phyloP scores from a whole-genome alignment of 768 basidiomycete genomes.

The Mycena sanguinolenta region DNA sequence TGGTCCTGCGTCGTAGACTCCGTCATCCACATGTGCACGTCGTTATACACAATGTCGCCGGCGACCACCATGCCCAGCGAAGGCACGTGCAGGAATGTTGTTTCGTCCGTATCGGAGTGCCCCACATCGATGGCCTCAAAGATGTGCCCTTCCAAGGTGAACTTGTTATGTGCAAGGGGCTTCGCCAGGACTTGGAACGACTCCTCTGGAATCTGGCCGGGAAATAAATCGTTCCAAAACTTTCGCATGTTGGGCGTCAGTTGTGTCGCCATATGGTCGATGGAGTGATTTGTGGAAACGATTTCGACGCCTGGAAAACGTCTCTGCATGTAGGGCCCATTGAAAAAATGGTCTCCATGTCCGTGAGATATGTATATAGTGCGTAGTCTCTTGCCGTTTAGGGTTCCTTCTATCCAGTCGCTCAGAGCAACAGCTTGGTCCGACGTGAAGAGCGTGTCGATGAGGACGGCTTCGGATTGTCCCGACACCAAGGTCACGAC shows the following conservation, averaged over 20 bases:
- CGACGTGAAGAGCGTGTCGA: slow-evolving; percentile 23
- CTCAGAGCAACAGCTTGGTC: slow-evolving; percentile 20
- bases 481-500: slow-evolving; percentile 16
- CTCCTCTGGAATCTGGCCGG: slow-evolving; percentile 26
- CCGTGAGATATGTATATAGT: slow-evolving; percentile 25
- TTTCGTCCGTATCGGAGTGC: slow-evolving; percentile 26
- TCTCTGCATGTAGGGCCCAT: slow-evolving; percentile 15
- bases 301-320: slow-evolving; percentile 22
- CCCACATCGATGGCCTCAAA: slow-evolving; percentile 26
- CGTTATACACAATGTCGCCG: slow-evolving; percentile 24
- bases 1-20: slow-evolving; percentile 25
- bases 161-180: slow-evolving; percentile 14
- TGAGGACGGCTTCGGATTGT: slow-evolving; percentile 20
- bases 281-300: slow-evolving; percentile 20
- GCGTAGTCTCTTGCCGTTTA: slow-evolving; percentile 13
- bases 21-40: slow-evolving; percentile 22
- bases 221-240: slow-evolving; percentile 21
- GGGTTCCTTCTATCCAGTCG: slow-evolving; percentile 20
- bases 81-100: slow-evolving; percentile 25
- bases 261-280: slow-evolving; percentile 22
- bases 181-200: slow-evolving; percentile 24
- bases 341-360: slow-evolving; percentile 25
- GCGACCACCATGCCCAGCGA: slow-evolving; percentile 21
- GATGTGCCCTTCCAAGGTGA: slow-evolving; percentile 24
- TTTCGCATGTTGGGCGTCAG: slow-evolving; percentile 13